Percentiles rank a stretch among this genome's conserved stretches.
These are phyloP conservation scores for Xylariaceae sp. DNA, from an alignment of 2,329 filamentous ascomycete genomes.

Conservation along the genomic window DNA sequence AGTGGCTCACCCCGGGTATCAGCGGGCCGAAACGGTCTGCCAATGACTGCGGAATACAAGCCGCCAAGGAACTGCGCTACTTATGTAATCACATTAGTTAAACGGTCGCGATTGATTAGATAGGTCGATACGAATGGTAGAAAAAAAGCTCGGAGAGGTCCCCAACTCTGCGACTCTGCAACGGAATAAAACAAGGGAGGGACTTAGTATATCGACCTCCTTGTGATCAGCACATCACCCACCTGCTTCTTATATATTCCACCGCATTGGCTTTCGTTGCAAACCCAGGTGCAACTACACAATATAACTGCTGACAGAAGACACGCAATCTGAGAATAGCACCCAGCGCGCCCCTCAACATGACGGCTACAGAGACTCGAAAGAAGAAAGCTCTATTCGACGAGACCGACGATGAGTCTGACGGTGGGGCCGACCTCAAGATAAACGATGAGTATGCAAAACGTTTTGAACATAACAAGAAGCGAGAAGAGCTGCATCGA, in stretches of 20 bases:
- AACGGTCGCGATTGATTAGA: too few relatives aligned
- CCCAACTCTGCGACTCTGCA: background rate
- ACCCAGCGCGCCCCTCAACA: slow-evolving; percentile 21
- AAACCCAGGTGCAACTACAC: background rate
- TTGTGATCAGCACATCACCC: background rate
- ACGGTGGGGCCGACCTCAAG: slow-evolving; percentile 53
- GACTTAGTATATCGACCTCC: too few relatives aligned
- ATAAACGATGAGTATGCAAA: slow-evolving; percentile 88
- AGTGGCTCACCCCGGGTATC: too few relatives aligned
- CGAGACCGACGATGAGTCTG: slow-evolving; percentile 47
- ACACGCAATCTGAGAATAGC: background rate
- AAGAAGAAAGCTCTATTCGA: slow-evolving; percentile 52
- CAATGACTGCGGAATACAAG: too few relatives aligned
- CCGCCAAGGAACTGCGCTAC: too few relatives aligned
- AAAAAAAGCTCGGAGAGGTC: slow-evolving; percentile 3
- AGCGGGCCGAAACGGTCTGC: too few relatives aligned
- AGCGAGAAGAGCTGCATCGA: slow-evolving; percentile 76
- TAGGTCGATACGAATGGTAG: too few relatives aligned
- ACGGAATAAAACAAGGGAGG: too few relatives aligned
- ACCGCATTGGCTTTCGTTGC: too few relatives aligned
- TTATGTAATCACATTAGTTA: too few relatives aligned
- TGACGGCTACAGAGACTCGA: slow-evolving; percentile 24
- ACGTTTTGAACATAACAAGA: slow-evolving; percentile 95
- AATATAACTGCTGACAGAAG: background rate
- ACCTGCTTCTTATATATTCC: background rate